Conservation (phyloP, 306 rosid species). For the Malus sieversii region DNA sequence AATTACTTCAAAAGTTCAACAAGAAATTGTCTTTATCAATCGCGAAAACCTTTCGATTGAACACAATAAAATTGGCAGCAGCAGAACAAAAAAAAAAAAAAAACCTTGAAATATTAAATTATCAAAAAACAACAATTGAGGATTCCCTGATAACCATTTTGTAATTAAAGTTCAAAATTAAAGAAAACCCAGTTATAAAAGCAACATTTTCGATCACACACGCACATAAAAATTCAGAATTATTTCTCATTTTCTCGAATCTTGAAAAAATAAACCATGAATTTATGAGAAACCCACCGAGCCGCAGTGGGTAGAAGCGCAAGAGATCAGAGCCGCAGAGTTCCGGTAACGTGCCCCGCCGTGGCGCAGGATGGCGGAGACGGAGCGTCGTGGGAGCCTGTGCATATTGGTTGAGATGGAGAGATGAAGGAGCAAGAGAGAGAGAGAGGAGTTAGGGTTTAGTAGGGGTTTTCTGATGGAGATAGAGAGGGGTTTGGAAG, state of each 20-base stretch:
- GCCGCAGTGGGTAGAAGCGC: slow-evolving; percentile 20
- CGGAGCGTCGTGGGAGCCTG: slow-evolving; percentile 59
- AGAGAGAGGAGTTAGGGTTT: slow-evolving; percentile 38
- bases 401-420: slow-evolving; percentile 40
- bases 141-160: not conserved
- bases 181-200: not conserved
- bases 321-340: slow-evolving; percentile 33
- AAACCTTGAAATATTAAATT: not conserved
- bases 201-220: not conserved
- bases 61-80: not conserved
- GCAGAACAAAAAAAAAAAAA: not conserved
- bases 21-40: not conserved
- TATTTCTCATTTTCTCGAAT: not conserved
- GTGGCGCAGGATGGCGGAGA: slow-evolving; percentile 46
- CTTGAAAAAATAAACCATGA: not conserved
- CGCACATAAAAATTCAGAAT: not conserved
- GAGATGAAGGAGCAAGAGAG: not conserved
- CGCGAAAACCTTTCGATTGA: not conserved
- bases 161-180: not conserved
- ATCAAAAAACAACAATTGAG: not conserved
- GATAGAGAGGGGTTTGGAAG: slow-evolving; percentile 34
- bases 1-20: not conserved
- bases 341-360: slow-evolving; percentile 35
- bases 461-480: slow-evolving; percentile 39
- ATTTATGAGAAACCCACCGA: slow-evolving; percentile 22